A percentile compares a stretch with the other conserved stretches of the same genome.
phyloP scores from a whole-genome alignment of 306 rosid genomes.

The Medicago ruthenica region DNA sequence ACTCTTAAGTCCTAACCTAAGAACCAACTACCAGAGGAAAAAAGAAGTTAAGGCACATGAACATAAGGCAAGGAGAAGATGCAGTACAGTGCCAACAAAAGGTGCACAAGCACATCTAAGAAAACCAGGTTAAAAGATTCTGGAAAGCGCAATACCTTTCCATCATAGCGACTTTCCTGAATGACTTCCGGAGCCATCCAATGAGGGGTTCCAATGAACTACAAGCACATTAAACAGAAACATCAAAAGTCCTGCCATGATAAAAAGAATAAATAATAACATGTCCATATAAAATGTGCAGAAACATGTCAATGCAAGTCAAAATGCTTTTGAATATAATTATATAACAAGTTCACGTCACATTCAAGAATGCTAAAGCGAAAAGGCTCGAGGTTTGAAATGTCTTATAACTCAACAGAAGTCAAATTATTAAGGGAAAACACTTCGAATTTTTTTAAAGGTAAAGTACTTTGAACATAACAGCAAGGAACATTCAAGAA shows the following conservation, averaged over 20 bases:
- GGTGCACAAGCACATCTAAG: slow-evolving; percentile 27
- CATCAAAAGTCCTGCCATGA: slow-evolving; percentile 38
- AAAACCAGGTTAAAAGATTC: slow-evolving; percentile 37
- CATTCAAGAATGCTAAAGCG: slow-evolving; percentile 13
- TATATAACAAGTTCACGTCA: slow-evolving; percentile 20
- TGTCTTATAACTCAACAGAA: slow-evolving; percentile 17
- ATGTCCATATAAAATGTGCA: slow-evolving; percentile 34
- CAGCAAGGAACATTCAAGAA: slow-evolving; percentile 21
- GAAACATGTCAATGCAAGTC: slow-evolving; percentile 35
- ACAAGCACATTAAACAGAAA: slow-evolving; percentile 50
- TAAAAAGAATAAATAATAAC: slow-evolving; percentile 21
- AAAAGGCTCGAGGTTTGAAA: slow-evolving; percentile 3
- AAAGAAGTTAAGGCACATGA: slow-evolving; percentile 9
- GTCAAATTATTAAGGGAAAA: slow-evolving; percentile 17
- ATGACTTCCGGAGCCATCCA: slow-evolving; percentile 99
- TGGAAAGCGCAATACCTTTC: slow-evolving; percentile 67
- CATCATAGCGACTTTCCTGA: slow-evolving; percentile 99
- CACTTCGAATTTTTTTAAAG: background rate
- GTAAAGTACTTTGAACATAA: slow-evolving; percentile 1
- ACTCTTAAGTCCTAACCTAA: slow-evolving; percentile 2
- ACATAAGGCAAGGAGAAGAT: slow-evolving; percentile 26
- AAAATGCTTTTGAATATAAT: background rate
- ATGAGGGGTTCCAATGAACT: slow-evolving; percentile 99
- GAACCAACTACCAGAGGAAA: slow-evolving; percentile 4
- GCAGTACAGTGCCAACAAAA: slow-evolving; percentile 36